A percentile compares a stretch with the other conserved stretches of the same genome.
Evolutionary conservation across 129 eudicot genomes (phyloP).

Genomic region (Arctium minus): DNA sequence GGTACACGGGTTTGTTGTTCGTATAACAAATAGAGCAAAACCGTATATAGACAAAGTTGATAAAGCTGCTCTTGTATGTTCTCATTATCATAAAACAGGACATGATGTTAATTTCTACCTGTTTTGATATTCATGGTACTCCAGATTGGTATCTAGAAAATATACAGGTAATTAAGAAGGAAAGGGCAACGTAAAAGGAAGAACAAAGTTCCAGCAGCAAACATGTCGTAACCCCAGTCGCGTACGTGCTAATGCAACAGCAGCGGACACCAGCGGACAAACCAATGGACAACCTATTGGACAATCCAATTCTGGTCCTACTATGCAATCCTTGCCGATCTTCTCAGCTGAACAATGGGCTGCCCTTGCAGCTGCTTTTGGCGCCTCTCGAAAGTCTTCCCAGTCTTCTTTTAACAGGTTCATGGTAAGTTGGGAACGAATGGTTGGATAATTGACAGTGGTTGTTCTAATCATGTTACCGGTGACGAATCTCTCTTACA

Average conservation of each 20-base stretch:
- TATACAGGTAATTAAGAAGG: neutral
- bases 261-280: neutral
- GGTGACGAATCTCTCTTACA: neutral
- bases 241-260: neutral
- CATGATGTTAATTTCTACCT: neutral
- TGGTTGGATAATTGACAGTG: neutral
- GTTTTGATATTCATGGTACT: constrained; percentile 3
- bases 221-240: neutral
- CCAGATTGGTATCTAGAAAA: neutral
- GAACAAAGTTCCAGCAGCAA: neutral
- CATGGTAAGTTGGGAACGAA: neutral
- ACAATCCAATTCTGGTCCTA: neutral
- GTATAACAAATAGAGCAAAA: neutral
- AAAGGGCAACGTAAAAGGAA: neutral
- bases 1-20: neutral
- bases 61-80: neutral
- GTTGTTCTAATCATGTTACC: neutral
- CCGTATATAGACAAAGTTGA: neutral
- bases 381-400: neutral
- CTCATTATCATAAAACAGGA: neutral
- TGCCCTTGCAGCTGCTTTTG: neutral
- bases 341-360: neutral
- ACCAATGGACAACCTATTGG: too few relatives aligned
- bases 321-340: neutral
- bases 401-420: neutral